phyloP scores from a whole-genome alignment of 2,329 filamentous ascomycete species.

The Amesomyces nigricolor region DNA sequence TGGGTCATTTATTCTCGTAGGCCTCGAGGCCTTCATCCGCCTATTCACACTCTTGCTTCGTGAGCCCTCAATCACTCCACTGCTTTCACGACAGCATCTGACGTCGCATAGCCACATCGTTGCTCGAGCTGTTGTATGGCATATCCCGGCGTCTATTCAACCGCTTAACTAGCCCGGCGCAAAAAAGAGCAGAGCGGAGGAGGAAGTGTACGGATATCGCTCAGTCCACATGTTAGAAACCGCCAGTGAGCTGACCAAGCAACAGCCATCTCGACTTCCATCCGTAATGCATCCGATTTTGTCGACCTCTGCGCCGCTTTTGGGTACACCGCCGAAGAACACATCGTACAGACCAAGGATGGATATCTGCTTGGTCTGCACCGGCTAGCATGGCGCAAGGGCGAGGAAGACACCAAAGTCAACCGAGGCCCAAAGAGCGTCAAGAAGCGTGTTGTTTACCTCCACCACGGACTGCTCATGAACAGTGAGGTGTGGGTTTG shows the following conservation, averaged over 20 bases:
- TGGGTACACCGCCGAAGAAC: constrained; percentile 92
- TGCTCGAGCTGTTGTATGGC: constrained; percentile 78
- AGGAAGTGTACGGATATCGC: constrained; percentile 52
- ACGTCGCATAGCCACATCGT: constrained; percentile 56
- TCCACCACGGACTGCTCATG: constrained; percentile 96
- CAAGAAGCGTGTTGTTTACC: constrained; percentile 81
- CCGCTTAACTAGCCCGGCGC: constrained; percentile 62
- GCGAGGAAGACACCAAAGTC: constrained; percentile 72
- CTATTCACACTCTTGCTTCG: constrained; percentile 83
- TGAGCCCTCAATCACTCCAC: constrained; percentile 40
- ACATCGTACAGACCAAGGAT: constrained; percentile 90
- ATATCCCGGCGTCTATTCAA: constrained; percentile 81
- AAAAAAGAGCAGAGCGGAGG: constrained; percentile 60
- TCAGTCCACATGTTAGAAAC: background rate
- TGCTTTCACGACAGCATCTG: constrained; percentile 3
- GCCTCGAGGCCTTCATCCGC: constrained; percentile 75
- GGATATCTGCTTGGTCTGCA: constrained; percentile 90
- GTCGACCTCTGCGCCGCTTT: constrained; percentile 87
- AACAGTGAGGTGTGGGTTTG: constrained; percentile 99
- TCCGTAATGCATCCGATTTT: constrained; percentile 86
- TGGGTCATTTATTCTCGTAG: constrained; percentile 75
- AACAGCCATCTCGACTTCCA: constrained; percentile 61
- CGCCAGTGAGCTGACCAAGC: constrained; percentile 24
- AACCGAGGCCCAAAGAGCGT: constrained; percentile 64
- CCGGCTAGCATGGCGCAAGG: constrained; percentile 73